Conservation (phyloP, 2,329 filamentous ascomycete genomes). For the Diplodia intermedia region DNA sequence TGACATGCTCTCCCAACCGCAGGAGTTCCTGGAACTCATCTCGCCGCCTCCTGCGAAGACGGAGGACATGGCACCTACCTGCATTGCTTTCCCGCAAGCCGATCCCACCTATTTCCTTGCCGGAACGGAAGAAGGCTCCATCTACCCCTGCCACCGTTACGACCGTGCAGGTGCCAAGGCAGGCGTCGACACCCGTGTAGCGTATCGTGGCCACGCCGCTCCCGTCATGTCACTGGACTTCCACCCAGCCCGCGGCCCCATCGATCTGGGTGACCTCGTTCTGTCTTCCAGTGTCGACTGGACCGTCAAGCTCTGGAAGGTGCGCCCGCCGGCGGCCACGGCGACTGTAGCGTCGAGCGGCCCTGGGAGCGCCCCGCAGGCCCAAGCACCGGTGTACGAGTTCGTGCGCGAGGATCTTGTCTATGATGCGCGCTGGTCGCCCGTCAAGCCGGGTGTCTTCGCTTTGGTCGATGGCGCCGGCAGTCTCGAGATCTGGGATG, state of each 20-base stretch:
- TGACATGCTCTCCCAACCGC: conserved; percentile 96
- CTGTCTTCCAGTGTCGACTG: conserved; percentile 93
- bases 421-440: conserved; percentile 95
- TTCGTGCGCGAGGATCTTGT: conserved; percentile 95
- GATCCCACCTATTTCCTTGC: conserved; percentile 98
- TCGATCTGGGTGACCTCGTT: conserved; percentile 93
- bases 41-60: conserved; percentile 81
- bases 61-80: conserved; percentile 93
- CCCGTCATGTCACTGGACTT: conserved; percentile 97
- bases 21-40: conserved; percentile 88
- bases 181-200: conserved; percentile 86
- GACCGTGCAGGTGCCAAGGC: conserved; percentile 97
- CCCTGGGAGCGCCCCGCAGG: conserved; percentile 48
- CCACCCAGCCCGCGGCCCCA: conserved; percentile 87
- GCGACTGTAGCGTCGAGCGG: conserved; percentile 51
- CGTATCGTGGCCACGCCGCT: conserved; percentile 88
- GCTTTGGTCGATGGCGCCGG: conserved; percentile 93
- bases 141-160: conserved; percentile 96
- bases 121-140: conserved; percentile 94
- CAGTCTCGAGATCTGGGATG: conserved; percentile 92
- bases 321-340: conserved; percentile 78
- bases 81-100: conserved; percentile 90
- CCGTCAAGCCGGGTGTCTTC: conserved; percentile 91
- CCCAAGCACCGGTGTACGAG: conserved; percentile 79
- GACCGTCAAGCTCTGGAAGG: conserved; percentile 97